Base-by-base conservation (phyloP, 768 basidiomycete genomes). In the Boletus insuetus region DNA sequence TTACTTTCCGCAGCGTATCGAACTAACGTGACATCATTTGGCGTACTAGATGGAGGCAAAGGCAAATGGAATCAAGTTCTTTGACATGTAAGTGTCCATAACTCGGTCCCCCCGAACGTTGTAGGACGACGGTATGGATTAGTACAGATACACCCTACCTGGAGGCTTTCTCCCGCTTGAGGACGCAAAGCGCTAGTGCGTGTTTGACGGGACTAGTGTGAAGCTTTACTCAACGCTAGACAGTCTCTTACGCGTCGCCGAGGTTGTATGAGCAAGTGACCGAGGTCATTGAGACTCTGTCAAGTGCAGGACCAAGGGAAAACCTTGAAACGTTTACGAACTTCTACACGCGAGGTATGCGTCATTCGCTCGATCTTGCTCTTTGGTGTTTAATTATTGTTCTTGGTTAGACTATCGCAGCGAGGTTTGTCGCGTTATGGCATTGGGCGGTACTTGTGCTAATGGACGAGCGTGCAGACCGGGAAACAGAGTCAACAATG, bases 81-180 rank as follows among this genome's bases (percentile, higher is more conserved):
- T 95, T 74, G 94, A 95, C 70, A 80, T 96, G 89, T 91, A 71
- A 74, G 77, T 59, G 40, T n/a, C 39, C 34, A 47, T 38, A 41
- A 62, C 60, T 42, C 8, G 34, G 20, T 20, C 37, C 12, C 12
- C 46, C 14, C 1, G 5, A 32, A 17, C 6, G 4, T 53, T 20
- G 17, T 46, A 14, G 50, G 26, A 60, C 44, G 55, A 60, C 39
- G 51, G 50, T 42, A 24, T 20, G n/a, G 6, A 56, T 37, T 60
- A 92, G 91, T 45, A 92, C 91, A 52, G 89, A 93, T 54, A 81
- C 87, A n/a, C 84, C 77, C 63, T 75, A 82, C 45, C 75, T 88
- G 38, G 85, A 79, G 32, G 68, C 67, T 24, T 71, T 69, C 19
- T 69, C 78, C 56, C 69, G 65, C 53, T 56, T 76, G 58, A 73